A percentile compares a stretch with the other conserved stretches of the same genome.
Evolutionary conservation across 108 stramenopile species (phyloP).

Genomic region (Nitzschia palea): DNA sequence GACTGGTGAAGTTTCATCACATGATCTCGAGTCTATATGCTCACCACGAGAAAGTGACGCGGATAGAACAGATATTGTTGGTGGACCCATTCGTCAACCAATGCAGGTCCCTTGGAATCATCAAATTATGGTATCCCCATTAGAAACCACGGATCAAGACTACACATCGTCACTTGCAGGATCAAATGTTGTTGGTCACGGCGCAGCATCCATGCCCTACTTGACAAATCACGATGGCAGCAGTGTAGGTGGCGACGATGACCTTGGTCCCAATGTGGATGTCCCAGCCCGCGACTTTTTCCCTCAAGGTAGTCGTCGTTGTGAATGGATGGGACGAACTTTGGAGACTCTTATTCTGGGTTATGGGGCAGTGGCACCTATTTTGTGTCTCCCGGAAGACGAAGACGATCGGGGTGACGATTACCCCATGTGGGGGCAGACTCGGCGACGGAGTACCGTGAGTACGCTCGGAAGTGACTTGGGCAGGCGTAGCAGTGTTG

Average conservation of each 20-base stretch:
- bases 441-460: conserved; percentile 21
- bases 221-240: conserved; percentile 6
- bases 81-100: too few relatives aligned
- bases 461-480: conserved; percentile 28
- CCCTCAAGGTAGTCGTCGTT: conserved; percentile 23
- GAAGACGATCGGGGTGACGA: conserved; percentile 17
- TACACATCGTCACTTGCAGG: not conserved
- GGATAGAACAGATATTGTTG: too few relatives aligned
- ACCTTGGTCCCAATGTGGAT: not conserved
- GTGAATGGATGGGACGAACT: conserved; percentile 59
- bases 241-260: conserved; percentile 1
- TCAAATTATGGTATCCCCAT: not conserved
- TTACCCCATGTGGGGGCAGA: not conserved
- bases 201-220: not conserved
- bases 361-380: conserved; percentile 26
- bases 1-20: conserved; percentile 7
- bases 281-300: conserved; percentile 22
- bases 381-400: conserved; percentile 31
- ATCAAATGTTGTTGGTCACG: not conserved
- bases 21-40: too few relatives aligned
- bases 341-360: conserved; percentile 54
- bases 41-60: too few relatives aligned
- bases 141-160: not conserved
- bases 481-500: conserved; percentile 21
- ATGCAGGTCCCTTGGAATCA: too few relatives aligned